Base-by-base conservation (phyloP, 176 grass and related monocot species). In the Elaeis guineensis region DNA sequence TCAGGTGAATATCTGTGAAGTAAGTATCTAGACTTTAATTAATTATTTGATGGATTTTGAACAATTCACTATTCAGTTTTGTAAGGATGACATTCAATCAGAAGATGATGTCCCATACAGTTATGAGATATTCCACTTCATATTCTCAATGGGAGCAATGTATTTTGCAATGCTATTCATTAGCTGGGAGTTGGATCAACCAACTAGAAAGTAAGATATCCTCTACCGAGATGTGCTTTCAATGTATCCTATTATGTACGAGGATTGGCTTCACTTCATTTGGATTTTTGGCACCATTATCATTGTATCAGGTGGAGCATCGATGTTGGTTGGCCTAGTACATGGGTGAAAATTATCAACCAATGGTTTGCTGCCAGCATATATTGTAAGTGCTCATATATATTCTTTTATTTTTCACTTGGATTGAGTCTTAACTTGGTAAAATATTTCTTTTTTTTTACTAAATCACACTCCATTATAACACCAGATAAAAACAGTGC, bases 111-210 rank as follows among this genome's bases (percentile, higher is more conserved):
- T 51, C 9, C 84, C 87, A 19, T 91, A 91, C 70, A 85, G 78
- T 57, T 91, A 97, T 16, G 76, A 79, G 22, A 76, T 84, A 64
- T 91, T 97, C 63, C 79, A 91, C 75, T 76, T 85, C 59, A 81
- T 97, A 44, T 91, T 97, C 73, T 80, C 93, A 18, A 78, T 97
- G 78, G 87, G 84, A 67, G 85, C 87, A 44, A 91, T 91, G 87
- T 89, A 91, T 61, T 91, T 91, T n/a, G 92, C 87, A 35, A 91
- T 97, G 92, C 22, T 97, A 25, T 91, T 97, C 84, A 85, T 97
- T 55, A 97, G 67, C 78, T 97, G 92, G 92, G 81, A 91, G 51
- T 72, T 89, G 49, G 80, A 85, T 70, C 81, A 89, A 72, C 78
- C 81, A 59, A 83, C 92, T 50, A 78, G 16, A 73, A 87, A 88